A percentile compares a stretch with the other conserved stretches of the same genome.
Conservation (phyloP, 2,329 filamentous ascomycete genomes). For the Pyrenophora seminiperda region DNA sequence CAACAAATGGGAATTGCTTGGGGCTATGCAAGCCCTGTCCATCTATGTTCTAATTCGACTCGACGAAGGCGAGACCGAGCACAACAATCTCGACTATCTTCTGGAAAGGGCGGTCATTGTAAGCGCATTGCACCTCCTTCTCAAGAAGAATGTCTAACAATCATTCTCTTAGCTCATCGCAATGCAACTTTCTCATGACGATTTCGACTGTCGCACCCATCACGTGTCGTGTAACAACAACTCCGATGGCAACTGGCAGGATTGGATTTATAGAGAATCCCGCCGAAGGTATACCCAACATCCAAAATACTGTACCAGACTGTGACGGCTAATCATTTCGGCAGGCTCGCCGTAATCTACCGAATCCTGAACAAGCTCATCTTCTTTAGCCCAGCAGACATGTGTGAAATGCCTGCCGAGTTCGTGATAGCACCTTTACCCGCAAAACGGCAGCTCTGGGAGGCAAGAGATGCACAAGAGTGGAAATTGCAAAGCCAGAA, state of each 20-base stretch:
- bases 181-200: conserved; percentile 1
- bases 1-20: conserved; percentile 49
- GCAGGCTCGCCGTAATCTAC: conserved; percentile 50
- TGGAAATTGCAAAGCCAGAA: conserved; percentile 42
- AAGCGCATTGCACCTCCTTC: not conserved
- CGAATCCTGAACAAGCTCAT: conserved; percentile 52
- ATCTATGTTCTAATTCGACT: conserved; percentile 53
- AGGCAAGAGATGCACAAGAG: conserved; percentile 44
- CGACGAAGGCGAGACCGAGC: conserved; percentile 52
- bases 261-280: conserved; percentile 53
- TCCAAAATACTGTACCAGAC: not conserved
- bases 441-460: conserved; percentile 52
- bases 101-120: conserved; percentile 1
- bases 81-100: conserved; percentile 50
- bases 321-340: not conserved
- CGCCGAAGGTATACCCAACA: conserved; percentile 39
- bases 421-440: conserved; percentile 53
- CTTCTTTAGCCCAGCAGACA: conserved; percentile 49
- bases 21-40: conserved; percentile 52
- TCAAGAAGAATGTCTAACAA: not conserved
- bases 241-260: conserved; percentile 18
- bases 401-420: conserved; percentile 45
- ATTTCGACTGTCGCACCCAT: not conserved
- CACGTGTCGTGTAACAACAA: not conserved
- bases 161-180: not conserved